A percentile compares a stretch with the other conserved stretches of the same genome.
phyloP scores from a whole-genome alignment of 2,329 filamentous ascomycete species.

The Colletotrichum acutatum region DNA sequence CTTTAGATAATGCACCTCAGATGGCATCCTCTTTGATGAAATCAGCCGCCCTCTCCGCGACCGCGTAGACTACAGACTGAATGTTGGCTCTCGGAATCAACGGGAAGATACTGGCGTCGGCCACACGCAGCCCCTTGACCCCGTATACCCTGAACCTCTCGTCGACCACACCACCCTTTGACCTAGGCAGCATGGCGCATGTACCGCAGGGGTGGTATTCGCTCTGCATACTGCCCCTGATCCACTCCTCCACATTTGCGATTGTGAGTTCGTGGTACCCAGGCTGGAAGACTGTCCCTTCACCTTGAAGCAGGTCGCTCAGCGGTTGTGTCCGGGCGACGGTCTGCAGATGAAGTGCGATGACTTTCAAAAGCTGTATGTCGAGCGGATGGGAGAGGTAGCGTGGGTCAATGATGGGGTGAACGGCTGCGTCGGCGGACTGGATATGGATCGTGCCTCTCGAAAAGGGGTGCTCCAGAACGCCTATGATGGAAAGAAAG shows the following conservation, averaged over 20 bases:
- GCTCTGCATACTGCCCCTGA: constrained; percentile 21
- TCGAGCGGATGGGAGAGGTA: constrained; percentile 32
- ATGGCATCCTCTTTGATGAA: constrained; percentile 19
- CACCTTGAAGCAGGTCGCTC: constrained; percentile 20
- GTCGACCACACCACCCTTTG: constrained; percentile 46
- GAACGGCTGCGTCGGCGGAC: constrained; percentile 1
- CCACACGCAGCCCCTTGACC: constrained; percentile 40
- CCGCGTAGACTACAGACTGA: constrained; percentile 47
- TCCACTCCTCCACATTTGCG: constrained; percentile 20
- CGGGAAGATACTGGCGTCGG: constrained; percentile 47
- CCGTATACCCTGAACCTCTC: constrained; percentile 44
- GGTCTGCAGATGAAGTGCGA: constrained; percentile 24
- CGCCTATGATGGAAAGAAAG: constrained; percentile 27
- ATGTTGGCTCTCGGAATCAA: constrained; percentile 45
- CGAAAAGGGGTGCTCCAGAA: constrained; percentile 31
- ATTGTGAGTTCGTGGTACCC: constrained; percentile 22
- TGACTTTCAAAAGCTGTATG: constrained; percentile 7
- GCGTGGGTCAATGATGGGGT: constrained; percentile 27
- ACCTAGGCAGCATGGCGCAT: constrained; percentile 29
- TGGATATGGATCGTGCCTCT: constrained; percentile 28
- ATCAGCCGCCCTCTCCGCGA: constrained; percentile 44
- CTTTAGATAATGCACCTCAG: background rate
- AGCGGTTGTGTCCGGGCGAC: constrained; percentile 19
- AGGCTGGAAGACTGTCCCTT: constrained; percentile 20
- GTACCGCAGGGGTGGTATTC: constrained; percentile 34